These are phyloP conservation scores for Plenodomus lindquistii DNA, from an alignment of 2,329 filamentous ascomycete genomes.

Conservation along the genomic window DNA sequence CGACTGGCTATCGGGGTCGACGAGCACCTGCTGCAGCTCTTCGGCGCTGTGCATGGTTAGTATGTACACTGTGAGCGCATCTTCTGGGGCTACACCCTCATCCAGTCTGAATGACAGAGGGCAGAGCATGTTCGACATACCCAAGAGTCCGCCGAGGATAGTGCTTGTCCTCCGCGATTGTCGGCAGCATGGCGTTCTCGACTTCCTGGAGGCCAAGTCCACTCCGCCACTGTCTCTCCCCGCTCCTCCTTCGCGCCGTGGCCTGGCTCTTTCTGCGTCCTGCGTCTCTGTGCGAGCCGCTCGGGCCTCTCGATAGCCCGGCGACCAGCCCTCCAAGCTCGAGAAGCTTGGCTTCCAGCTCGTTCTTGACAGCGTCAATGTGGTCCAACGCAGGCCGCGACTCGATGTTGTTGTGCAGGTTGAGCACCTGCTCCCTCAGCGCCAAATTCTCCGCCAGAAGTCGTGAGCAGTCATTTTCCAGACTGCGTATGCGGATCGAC, in stretches of 20 bases:
- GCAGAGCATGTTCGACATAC: constrained; percentile 50
- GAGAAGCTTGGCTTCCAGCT: constrained; percentile 71
- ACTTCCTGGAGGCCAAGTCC: constrained; percentile 46
- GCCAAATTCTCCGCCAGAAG: constrained; percentile 79
- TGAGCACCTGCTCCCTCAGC: constrained; percentile 70
- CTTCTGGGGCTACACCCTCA: neutral
- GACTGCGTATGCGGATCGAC: constrained; percentile 73
- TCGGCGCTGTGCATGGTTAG: constrained; percentile 48
- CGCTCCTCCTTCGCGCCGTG: constrained; percentile 50
- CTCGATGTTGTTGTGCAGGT: constrained; percentile 69
- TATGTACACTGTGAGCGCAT: neutral
- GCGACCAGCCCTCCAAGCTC: constrained; percentile 71
- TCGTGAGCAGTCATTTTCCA: constrained; percentile 75
- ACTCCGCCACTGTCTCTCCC: constrained; percentile 60
- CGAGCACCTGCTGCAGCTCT: constrained; percentile 59
- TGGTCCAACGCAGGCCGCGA: constrained; percentile 66
- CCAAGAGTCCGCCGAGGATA: constrained; percentile 70
- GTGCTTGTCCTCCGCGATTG: constrained; percentile 70
- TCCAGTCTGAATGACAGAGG: neutral
- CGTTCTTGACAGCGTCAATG: constrained; percentile 69
- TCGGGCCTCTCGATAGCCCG: constrained; percentile 58
- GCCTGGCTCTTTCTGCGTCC: constrained; percentile 54
- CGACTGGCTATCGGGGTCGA: constrained; percentile 62
- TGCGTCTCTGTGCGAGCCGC: constrained; percentile 14
- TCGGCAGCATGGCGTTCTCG: constrained; percentile 63